Conservation (phyloP, 352 stramenopile species). For the Pythium scleroteichum region DNA sequence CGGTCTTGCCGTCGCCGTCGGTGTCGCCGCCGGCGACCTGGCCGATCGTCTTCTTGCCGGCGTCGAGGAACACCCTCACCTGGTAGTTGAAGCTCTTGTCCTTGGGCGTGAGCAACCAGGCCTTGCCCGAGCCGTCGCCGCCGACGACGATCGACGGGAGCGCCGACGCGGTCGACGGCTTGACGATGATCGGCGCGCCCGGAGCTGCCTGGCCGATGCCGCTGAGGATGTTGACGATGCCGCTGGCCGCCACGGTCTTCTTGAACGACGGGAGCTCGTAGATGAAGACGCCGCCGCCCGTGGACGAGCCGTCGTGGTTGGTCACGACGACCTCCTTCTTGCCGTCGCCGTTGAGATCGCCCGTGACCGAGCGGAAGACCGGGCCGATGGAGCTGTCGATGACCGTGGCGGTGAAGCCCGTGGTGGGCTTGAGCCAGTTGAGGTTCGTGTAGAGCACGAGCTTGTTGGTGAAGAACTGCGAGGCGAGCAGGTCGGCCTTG, state of each 20-base stretch:
- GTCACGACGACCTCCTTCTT: slow-evolving; percentile 22
- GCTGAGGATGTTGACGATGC: slow-evolving; percentile 27
- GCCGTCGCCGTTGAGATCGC: slow-evolving; percentile 20
- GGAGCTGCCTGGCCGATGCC: slow-evolving; percentile 20
- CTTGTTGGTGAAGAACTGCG: slow-evolving; percentile 24
- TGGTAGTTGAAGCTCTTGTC: slow-evolving; percentile 24
- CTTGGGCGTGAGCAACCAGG: slow-evolving; percentile 21
- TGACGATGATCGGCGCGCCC: slow-evolving; percentile 17
- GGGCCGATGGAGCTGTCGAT: slow-evolving; percentile 24
- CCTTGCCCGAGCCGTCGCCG: slow-evolving; percentile 21
- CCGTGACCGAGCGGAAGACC: slow-evolving; percentile 21
- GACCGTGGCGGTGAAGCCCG: slow-evolving; percentile 21
- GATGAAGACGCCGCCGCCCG: slow-evolving; percentile 17
- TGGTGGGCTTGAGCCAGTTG: slow-evolving; percentile 16
- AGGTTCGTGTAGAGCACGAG: slow-evolving; percentile 26
- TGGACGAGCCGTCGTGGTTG: slow-evolving; percentile 9
- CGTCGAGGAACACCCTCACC: slow-evolving; percentile 23
- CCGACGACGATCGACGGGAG: slow-evolving; percentile 23
- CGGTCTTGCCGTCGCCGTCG: slow-evolving; percentile 21
- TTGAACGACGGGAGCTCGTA: slow-evolving; percentile 23
- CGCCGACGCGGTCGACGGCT: slow-evolving; percentile 9
- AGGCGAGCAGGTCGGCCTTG: slow-evolving; percentile 13
- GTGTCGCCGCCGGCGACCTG: slow-evolving; percentile 18
- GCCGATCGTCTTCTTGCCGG: slow-evolving; percentile 24
- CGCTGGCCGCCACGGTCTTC: slow-evolving; percentile 18